phyloP scores from a whole-genome alignment of 768 basidiomycete genomes.

The Trametes punicea region DNA sequence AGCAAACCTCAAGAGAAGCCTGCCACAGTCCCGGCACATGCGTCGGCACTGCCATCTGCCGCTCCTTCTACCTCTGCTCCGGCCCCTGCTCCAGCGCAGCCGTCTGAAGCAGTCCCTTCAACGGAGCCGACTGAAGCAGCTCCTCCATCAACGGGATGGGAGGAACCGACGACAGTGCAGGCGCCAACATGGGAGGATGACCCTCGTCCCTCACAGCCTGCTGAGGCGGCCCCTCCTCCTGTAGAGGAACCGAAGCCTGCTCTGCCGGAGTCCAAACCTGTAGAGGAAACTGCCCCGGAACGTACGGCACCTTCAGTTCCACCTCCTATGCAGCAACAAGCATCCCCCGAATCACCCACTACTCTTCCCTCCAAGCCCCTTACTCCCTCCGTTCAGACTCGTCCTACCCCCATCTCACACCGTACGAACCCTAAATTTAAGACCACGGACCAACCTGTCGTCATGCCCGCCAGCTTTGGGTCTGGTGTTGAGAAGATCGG shows the following conservation, averaged over 20 bases:
- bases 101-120: constrained; percentile 24
- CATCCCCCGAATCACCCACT: constrained; percentile 28
- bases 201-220: constrained; percentile 22
- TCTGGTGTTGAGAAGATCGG: constrained; percentile 71
- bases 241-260: constrained; percentile 13
- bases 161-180: constrained; percentile 37
- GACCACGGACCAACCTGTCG: constrained; percentile 72
- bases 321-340: constrained; percentile 7
- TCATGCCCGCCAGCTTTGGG: constrained; percentile 70
- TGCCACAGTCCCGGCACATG: constrained; percentile 37
- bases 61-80: constrained; percentile 26
- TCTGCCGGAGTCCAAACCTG: constrained; percentile 15
- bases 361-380: constrained; percentile 33
- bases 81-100: constrained; percentile 30
- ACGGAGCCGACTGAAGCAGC: constrained; percentile 17
- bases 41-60: constrained; percentile 21
- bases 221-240: constrained; percentile 24
- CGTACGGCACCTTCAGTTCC: constrained; percentile 5
- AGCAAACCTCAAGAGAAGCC: constrained; percentile 67
- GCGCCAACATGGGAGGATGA: constrained; percentile 39
- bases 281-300: constrained; percentile 57
- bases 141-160: constrained; percentile 28
- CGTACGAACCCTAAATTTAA: constrained; percentile 64
- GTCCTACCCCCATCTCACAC: constrained; percentile 52
- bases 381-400: constrained; percentile 45